phyloP scores from a whole-genome alignment of 352 stramenopile species.

The Globisporangium radiosum region DNA sequence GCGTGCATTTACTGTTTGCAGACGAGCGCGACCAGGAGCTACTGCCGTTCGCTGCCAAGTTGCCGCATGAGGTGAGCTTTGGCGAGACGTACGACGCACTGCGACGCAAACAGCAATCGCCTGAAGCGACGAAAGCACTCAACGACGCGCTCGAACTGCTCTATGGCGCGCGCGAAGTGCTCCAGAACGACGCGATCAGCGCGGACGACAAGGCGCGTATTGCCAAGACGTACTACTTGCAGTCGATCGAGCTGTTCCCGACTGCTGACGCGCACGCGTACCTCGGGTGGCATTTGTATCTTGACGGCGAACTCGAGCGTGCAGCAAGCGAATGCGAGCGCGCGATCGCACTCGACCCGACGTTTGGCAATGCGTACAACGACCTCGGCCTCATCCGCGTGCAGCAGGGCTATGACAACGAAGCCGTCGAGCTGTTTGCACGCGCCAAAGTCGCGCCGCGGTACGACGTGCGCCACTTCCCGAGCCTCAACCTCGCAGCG shows the following conservation, averaged over 20 bases:
- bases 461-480: constrained; percentile 66
- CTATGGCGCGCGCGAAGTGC: constrained; percentile 35
- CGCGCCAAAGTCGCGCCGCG: constrained; percentile 51
- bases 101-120: constrained; percentile 17
- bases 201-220: constrained; percentile 45
- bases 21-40: constrained; percentile 40
- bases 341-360: constrained; percentile 59
- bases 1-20: constrained; percentile 53
- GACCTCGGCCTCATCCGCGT: constrained; percentile 60
- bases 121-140: constrained; percentile 25
- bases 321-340: constrained; percentile 48
- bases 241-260: constrained; percentile 59
- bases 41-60: constrained; percentile 22
- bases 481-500: constrained; percentile 55
- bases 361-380: constrained; percentile 70
- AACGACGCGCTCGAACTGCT: constrained; percentile 50
- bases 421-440: constrained; percentile 51
- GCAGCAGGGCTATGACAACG: constrained; percentile 47
- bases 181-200: constrained; percentile 33
- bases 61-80: constrained; percentile 26
- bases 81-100: constrained; percentile 48
- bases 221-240: constrained; percentile 56
- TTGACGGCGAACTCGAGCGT: constrained; percentile 48
- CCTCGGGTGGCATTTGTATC: constrained; percentile 60
- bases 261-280: constrained; percentile 66